Conservation (phyloP, 2,329 filamentous ascomycete genomes). For the Xylaria sp. region DNA sequence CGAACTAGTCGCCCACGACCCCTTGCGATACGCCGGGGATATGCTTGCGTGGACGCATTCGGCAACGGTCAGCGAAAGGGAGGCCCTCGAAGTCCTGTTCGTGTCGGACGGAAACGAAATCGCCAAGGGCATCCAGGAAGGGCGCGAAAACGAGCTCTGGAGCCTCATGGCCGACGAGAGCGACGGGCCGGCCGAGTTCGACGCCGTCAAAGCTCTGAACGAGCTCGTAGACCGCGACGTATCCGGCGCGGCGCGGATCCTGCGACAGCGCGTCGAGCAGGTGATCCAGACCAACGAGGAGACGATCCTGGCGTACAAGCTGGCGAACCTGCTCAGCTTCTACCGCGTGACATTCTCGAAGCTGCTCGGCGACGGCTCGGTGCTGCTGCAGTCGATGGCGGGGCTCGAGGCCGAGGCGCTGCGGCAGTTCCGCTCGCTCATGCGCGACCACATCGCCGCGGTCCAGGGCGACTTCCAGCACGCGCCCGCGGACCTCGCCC, state of each 20-base stretch:
- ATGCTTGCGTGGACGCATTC: constrained; percentile 99
- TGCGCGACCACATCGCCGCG: constrained; percentile 77
- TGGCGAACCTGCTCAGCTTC: constrained; percentile 86
- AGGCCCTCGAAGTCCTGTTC: constrained; percentile 89
- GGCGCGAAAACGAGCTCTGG: constrained; percentile 84
- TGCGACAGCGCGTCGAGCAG: constrained; percentile 89
- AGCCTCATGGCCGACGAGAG: constrained; percentile 62
- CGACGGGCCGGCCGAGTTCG: constrained; percentile 62
- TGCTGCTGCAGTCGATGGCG: constrained; percentile 69
- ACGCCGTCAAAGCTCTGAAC: constrained; percentile 79
- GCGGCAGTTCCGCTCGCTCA: constrained; percentile 78
- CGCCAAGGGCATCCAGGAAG: constrained; percentile 76
- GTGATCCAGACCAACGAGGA: constrained; percentile 93
- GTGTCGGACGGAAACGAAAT: constrained; percentile 89
- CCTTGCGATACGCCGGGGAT: constrained; percentile 88
- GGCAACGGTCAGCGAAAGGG: constrained; percentile 87
- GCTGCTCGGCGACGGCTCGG: constrained; percentile 70
- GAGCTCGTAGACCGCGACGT: constrained; percentile 87
- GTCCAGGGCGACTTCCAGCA: constrained; percentile 73
- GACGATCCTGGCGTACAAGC: constrained; percentile 82
- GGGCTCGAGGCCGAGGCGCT: constrained; percentile 76
- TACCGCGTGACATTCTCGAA: constrained; percentile 85
- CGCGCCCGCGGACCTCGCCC: constrained; percentile 71
- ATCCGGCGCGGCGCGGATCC: constrained; percentile 75
- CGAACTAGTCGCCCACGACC: constrained; percentile 89